Evolutionary conservation across 805 yeast species (phyloP).

Genomic region (Barnettozyma salicaria): DNA sequence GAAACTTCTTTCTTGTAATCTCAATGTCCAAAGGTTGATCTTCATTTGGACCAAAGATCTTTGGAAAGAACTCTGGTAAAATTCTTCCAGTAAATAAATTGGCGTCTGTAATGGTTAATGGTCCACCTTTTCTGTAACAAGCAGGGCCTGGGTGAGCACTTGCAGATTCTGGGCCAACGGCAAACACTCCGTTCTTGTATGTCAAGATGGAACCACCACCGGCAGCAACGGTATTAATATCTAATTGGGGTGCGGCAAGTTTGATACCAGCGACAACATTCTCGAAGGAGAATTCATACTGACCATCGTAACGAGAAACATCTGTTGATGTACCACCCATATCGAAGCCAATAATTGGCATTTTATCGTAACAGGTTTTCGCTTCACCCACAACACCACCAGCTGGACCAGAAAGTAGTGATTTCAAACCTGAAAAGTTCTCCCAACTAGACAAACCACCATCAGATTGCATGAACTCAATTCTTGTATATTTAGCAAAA

Average conservation of each 20-base stretch:
- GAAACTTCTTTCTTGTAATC: conserved; percentile 30
- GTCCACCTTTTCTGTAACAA: conserved; percentile 42
- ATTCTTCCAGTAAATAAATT: conserved; percentile 37
- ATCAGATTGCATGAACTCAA: conserved; percentile 52
- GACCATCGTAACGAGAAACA: conserved; percentile 29
- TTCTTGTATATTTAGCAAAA: conserved; percentile 31
- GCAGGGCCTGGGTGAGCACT: conserved; percentile 45
- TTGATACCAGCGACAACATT: conserved; percentile 33
- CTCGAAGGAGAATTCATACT: conserved; percentile 26
- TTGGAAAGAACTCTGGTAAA: conserved; percentile 36
- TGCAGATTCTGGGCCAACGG: conserved; percentile 42
- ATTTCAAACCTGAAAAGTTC: conserved; percentile 45
- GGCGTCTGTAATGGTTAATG: conserved; percentile 41
- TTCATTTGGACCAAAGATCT: conserved; percentile 39
- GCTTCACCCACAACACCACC: conserved; percentile 57
- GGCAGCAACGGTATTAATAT: conserved; percentile 32
- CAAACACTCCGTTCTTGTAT: conserved; percentile 31
- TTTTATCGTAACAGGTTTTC: conserved; percentile 40
- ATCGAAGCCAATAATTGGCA: conserved; percentile 33
- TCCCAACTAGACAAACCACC: conserved; percentile 50
- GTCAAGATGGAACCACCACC: conserved; percentile 31
- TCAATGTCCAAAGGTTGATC: conserved; percentile 33
- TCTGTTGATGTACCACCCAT: conserved; percentile 38
- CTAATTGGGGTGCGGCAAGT: conserved; percentile 33
- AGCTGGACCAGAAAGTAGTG: conserved; percentile 53